These are phyloP conservation scores for Spizellomyces sp. DNA, from an alignment of 192 early-diverging fungal species.

Conservation along the genomic window DNA sequence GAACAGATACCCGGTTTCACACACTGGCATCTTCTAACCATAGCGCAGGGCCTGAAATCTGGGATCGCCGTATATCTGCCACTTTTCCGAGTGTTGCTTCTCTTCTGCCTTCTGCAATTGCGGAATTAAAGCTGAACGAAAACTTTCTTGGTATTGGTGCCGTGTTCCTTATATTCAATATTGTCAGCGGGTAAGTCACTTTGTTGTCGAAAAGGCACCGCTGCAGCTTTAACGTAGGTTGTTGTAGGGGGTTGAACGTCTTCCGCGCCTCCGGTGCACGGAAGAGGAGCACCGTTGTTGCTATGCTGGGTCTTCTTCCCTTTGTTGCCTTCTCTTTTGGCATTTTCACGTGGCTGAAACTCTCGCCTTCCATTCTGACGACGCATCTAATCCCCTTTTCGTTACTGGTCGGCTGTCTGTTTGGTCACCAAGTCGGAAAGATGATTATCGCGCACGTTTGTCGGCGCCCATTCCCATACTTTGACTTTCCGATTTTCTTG, in stretches of 20 bases:
- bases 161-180: slow-evolving; percentile 53
- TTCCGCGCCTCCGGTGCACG: slow-evolving; percentile 58
- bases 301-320: slow-evolving; percentile 68
- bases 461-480: slow-evolving; percentile 79
- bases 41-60: slow-evolving; percentile 46
- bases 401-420: slow-evolving; percentile 70
- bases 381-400: slow-evolving; percentile 72
- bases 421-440: slow-evolving; percentile 79
- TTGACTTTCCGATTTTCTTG: slow-evolving; percentile 49
- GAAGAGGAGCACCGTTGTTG: slow-evolving; percentile 50
- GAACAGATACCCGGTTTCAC: not conserved
- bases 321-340: slow-evolving; percentile 56
- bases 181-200: slow-evolving; percentile 56
- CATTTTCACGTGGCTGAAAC: slow-evolving; percentile 61
- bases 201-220: not conserved
- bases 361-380: slow-evolving; percentile 66
- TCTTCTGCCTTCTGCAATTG: slow-evolving; percentile 38
- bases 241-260: slow-evolving; percentile 62
- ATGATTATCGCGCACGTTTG: slow-evolving; percentile 88
- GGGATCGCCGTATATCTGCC: slow-evolving; percentile 33
- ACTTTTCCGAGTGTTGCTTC: slow-evolving; percentile 43
- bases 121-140: slow-evolving; percentile 43
- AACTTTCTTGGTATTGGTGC: slow-evolving; percentile 53
- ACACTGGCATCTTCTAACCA: slow-evolving; percentile 5
- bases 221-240: too few relatives aligned